Percentiles rank a stretch among this genome's conserved stretches.
Evolutionary conservation across 768 basidiomycete species (phyloP).

Genomic region (Rhizopogon vesiculosus): DNA sequence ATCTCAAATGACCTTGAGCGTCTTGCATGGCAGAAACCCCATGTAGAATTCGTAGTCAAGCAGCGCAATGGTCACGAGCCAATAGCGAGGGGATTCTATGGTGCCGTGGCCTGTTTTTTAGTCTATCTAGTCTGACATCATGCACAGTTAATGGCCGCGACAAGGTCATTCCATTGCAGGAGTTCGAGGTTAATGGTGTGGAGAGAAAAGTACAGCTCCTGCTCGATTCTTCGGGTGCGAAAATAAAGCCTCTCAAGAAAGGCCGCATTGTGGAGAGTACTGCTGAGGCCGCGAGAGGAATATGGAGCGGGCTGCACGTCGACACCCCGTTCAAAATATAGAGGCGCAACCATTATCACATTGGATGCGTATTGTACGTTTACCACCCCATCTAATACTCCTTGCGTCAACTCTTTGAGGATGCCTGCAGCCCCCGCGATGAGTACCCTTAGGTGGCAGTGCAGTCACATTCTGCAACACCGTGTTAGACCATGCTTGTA

Average conservation of each 20-base stretch:
- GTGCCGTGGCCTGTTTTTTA: conserved; percentile 35
- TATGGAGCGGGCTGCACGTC: conserved; percentile 88
- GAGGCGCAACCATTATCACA: conserved; percentile 5
- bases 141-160: conserved; percentile 77
- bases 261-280: conserved; percentile 66
- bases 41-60: conserved; percentile 81
- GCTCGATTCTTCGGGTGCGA: conserved; percentile 82
- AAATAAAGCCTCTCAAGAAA: conserved; percentile 75
- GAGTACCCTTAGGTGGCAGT: background rate
- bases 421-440: background rate
- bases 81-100: conserved; percentile 78
- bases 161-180: conserved; percentile 81
- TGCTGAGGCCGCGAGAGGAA: conserved; percentile 78
- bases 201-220: conserved; percentile 77
- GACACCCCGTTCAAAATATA: conserved; percentile 58
- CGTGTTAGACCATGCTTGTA: too few relatives aligned
- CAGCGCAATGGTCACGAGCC: conserved; percentile 74
- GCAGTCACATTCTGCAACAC: too few relatives aligned
- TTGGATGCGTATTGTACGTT: background rate
- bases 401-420: too few relatives aligned
- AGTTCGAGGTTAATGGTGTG: conserved; percentile 69
- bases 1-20: conserved; percentile 56
- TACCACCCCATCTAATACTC: background rate
- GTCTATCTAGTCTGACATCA: conserved; percentile 8
- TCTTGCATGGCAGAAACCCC: conserved; percentile 70